Evolutionary conservation across 768 basidiomycete genomes (phyloP), one percentile per base, ranked within the genome.

Genomic region (Russula griseocarnosa): DNA sequence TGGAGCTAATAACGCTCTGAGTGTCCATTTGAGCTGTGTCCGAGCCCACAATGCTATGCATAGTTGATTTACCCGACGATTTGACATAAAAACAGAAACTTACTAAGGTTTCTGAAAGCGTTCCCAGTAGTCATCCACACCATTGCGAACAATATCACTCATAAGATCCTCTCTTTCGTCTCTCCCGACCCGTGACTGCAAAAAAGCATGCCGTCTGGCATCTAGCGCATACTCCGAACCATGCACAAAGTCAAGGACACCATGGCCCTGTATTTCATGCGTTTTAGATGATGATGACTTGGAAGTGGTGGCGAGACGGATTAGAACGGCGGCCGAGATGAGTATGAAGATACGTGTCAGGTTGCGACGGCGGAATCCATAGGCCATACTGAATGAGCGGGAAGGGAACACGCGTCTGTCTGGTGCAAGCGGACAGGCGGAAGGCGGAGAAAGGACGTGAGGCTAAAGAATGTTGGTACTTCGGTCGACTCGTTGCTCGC

Each of bases 91-190:
- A 6, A 62, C 64, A 47, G 66, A 42, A 42, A n/a, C 90, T 73
- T 70, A 92, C 91, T 92, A 96, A 16, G 96, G 95, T 69, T 87
- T 80, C 71, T 97, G 94, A 73, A 92, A 97, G 32, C 92, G 80
- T 16, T 87, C 85, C 97, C 96, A 99, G 72, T 90, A 98, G 74
- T 98, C 92, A 53, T 79, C 71, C 47, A 87, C 82, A 18, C 96
- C 96, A 70, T 90, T 85, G 55, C 79, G 75, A 63, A 98, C 84
- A 34, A 91, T 78, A 63, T 83, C 81, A 54, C 85, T 82, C 68
- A 98, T 85, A 58, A 98, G 79, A 70, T 97, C 96, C 1, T 84
- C 82, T 52, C 85, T 79, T 69, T 89, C 86, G 71, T 98, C 96
- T 63, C 96, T 79, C 1, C 94, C 94, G 77, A 93, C 83, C 38